Evolutionary conservation across 345 rosid genomes (phyloP).

Genomic region (Citrus reticulata): DNA sequence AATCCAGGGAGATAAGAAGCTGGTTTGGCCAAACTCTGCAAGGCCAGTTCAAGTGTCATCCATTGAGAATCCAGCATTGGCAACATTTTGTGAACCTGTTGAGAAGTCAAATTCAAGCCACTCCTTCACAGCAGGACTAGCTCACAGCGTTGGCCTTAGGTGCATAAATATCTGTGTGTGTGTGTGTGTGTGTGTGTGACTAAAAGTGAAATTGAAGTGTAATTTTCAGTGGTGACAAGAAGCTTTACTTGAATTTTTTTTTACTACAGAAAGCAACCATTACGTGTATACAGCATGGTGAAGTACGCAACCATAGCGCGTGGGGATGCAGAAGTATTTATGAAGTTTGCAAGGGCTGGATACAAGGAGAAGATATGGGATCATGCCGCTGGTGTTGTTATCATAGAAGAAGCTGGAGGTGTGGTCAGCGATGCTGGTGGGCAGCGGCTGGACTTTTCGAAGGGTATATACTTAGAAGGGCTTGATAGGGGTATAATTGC

Average conservation of each 20-base stretch:
- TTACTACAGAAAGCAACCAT: conserved; percentile 43
- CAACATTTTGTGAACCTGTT: conserved; percentile 59
- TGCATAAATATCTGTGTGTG: background rate
- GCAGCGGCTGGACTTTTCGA: conserved; percentile 38
- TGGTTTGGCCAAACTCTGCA: conserved; percentile 45
- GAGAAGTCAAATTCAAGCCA: conserved; percentile 54
- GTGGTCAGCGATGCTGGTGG: conserved; percentile 59
- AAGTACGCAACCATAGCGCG: conserved; percentile 58
- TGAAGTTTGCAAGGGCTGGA: conserved; percentile 53
- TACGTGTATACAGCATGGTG: conserved; percentile 59
- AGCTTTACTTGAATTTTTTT: background rate
- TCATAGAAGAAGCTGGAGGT: conserved; percentile 52
- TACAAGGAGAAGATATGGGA: conserved; percentile 68
- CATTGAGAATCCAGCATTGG: conserved; percentile 46
- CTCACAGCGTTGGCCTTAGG: conserved; percentile 56
- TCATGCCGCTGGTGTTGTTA: conserved; percentile 50
- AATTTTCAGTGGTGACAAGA: background rate
- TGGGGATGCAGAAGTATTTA: conserved; percentile 49
- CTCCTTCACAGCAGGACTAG: conserved; percentile 58
- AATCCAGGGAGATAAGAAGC: conserved; percentile 24
- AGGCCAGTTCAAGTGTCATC: conserved; percentile 37
- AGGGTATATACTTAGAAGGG: conserved; percentile 41
- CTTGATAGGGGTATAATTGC: conserved; percentile 53
- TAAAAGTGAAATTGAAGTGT: background rate
- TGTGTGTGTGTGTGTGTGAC: no score